phyloP scores from a whole-genome alignment of 352 stramenopile species.

The Phytophthora palmivora region DNA sequence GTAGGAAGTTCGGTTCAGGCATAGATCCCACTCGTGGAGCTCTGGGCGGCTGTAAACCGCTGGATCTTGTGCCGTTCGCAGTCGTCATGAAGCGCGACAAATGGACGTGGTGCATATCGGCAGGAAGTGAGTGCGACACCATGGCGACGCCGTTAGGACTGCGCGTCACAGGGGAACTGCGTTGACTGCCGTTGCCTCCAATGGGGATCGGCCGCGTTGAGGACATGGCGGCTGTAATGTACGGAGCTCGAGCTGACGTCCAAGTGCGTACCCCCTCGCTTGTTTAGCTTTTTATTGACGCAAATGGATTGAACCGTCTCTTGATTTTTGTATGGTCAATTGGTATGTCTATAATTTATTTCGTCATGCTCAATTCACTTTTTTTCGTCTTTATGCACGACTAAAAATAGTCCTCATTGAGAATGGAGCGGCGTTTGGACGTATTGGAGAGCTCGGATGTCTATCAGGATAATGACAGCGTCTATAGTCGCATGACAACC shows the following conservation, averaged over 20 bases:
- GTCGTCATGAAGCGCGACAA: constrained; percentile 43
- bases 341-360: too few relatives aligned
- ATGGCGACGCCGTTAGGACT: constrained; percentile 25
- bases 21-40: constrained; percentile 68
- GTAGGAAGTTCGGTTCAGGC: constrained; percentile 65
- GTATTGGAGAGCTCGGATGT: constrained; percentile 26
- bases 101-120: constrained; percentile 54
- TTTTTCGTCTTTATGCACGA: not conserved
- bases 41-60: constrained; percentile 52
- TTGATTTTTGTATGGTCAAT: constrained; percentile 4
- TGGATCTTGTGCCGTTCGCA: constrained; percentile 25
- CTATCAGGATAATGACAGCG: constrained; percentile 17
- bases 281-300: constrained; percentile 10
- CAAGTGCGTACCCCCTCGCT: constrained; percentile 17
- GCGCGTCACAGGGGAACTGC: constrained; percentile 41
- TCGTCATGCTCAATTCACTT: too few relatives aligned
- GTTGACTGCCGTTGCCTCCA: constrained; percentile 49
- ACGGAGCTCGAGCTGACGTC: constrained; percentile 13
- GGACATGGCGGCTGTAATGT: constrained; percentile 32
- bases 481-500: constrained; percentile 19
- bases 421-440: constrained; percentile 26
- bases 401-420: not conserved
- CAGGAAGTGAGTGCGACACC: constrained; percentile 73
- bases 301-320: constrained; percentile 21
- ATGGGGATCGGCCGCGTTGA: constrained; percentile 65